These are phyloP conservation scores for Lachnellula cervina DNA, from an alignment of 2,329 filamentous ascomycete genomes.

Conservation along the genomic window DNA sequence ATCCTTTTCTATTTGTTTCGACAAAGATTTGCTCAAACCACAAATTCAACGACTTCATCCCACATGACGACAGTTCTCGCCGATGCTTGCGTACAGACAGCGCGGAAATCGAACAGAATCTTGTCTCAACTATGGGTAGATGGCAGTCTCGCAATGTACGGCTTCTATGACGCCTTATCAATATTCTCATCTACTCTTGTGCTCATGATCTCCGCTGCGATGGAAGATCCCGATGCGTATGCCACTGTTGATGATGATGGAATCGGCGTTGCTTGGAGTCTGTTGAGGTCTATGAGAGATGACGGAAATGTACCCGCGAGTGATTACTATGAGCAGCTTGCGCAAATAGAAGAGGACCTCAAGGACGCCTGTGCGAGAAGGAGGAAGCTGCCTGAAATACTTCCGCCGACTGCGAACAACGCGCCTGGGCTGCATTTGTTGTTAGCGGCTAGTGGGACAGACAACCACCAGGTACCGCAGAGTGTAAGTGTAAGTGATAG, in stretches of 20 bases:
- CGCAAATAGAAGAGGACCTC: slow-evolving; percentile 12
- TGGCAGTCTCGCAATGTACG: slow-evolving; percentile 35
- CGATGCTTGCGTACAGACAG: slow-evolving; percentile 36
- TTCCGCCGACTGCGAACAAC: not conserved
- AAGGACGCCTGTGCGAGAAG: slow-evolving; percentile 6
- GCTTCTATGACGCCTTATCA: slow-evolving; percentile 37
- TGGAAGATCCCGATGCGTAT: not conserved
- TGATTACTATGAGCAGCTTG: slow-evolving; percentile 20
- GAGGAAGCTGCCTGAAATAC: not conserved
- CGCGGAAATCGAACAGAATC: slow-evolving; percentile 34
- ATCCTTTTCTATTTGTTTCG: slow-evolving; percentile 37
- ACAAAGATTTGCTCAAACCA: slow-evolving; percentile 13
- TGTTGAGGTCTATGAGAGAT: slow-evolving; percentile 21
- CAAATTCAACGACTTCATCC: slow-evolving; percentile 20
- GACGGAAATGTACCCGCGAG: slow-evolving; percentile 21
- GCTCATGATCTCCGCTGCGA: slow-evolving; percentile 33
- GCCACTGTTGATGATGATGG: slow-evolving; percentile 17
- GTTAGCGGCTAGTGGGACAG: not conserved
- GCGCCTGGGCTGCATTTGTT: not conserved
- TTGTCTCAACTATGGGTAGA: slow-evolving; percentile 36
- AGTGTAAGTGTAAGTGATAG: not conserved
- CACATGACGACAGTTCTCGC: slow-evolving; percentile 34
- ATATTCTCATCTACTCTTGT: slow-evolving; percentile 36
- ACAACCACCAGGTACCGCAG: not conserved
- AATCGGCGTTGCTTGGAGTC: slow-evolving; percentile 18